Percentiles rank a stretch among this genome's conserved stretches.
Evolutionary conservation across 352 stramenopile species (phyloP).

Genomic region (Pythium dissotocum): DNA sequence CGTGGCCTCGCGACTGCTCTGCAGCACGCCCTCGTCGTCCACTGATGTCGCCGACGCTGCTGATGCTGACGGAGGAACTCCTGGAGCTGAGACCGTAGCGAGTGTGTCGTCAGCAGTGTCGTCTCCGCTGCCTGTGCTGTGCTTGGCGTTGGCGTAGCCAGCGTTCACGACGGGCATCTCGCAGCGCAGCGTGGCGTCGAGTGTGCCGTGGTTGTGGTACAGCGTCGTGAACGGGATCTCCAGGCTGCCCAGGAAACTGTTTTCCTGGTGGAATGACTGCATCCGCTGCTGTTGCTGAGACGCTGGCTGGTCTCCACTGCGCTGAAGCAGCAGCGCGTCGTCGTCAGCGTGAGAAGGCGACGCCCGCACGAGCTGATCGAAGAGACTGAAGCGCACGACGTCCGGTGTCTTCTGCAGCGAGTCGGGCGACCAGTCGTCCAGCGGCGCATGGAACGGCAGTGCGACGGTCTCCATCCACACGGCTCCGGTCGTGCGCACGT

Average conservation of each 20-base stretch:
- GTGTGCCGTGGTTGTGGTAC: conserved; percentile 63
- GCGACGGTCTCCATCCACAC: conserved; percentile 93
- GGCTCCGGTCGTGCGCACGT: conserved; percentile 39
- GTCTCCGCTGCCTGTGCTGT: conserved; percentile 1
- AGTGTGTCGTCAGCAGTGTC: conserved; percentile 14
- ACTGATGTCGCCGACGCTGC: conserved; percentile 3
- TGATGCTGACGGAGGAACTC: neutral
- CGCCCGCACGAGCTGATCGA: conserved; percentile 81
- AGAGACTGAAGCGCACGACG: conserved; percentile 82
- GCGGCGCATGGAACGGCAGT: conserved; percentile 83
- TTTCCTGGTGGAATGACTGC: conserved; percentile 66
- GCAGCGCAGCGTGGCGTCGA: conserved; percentile 85
- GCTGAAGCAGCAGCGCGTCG: conserved; percentile 31
- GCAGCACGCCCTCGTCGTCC: conserved; percentile 38
- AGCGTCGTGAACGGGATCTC: conserved; percentile 90
- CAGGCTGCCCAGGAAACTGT: conserved; percentile 82
- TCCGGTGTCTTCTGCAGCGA: conserved; percentile 74
- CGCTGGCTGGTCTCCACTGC: conserved; percentile 7
- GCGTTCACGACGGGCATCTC: conserved; percentile 83
- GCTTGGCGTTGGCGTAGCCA: conserved; percentile 68
- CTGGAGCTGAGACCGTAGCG: neutral
- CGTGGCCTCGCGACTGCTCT: conserved; percentile 59
- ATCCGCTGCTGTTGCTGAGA: conserved; percentile 34
- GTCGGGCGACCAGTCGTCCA: conserved; percentile 80
- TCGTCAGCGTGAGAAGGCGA: conserved; percentile 25